Base-by-base conservation (phyloP, 2,329 filamentous ascomycete genomes). In the Fusarium sp. region DNA sequence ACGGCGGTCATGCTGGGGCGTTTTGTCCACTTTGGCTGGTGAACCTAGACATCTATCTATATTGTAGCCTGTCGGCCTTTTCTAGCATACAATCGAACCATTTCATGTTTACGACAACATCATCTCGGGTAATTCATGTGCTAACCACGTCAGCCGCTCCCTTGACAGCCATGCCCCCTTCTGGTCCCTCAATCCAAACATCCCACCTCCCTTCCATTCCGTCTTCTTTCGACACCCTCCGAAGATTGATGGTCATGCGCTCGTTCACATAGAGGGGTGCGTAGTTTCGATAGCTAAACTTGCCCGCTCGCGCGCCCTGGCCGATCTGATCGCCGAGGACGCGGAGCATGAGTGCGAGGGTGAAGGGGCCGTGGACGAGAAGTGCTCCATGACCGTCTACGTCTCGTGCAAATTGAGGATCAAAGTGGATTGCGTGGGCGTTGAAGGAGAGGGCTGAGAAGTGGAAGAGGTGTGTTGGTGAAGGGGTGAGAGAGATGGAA, bases 401-500 rank as follows among this genome's bases (percentile, higher is more conserved):
- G 11, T 84, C 78, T 35, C 83, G 82, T 47, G 87, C 88, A 76
- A 92, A 96, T 38, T 82, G 71, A 1, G 82, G 83, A 73, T 97
- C 91, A 19, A 96, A 82, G 76, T 99, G 95, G 67, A 99, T 97
- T 14, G 84, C 82, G 76, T 99, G 95, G 2, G 92, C 92, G 75
- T 99, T 99, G 80, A 92, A 93, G 3, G 91, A 94, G 31, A 99
- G 84, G 0, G 93, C 93, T 17, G 90, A 95, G 80, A 94, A 98
- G 55, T 93, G 87, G 78, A 96, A 97, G 49, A 99, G 86, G 5
- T 97, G 84, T 5, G 84, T 79, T 3, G 84, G 80, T 3, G 88
- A 88, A 1, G 93, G 92, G 0, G 77, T 83, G 21, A 97, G 77
- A 1, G 78, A 77, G 66, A 90, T 71, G 19, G 71, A 71, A 59